Conservation (phyloP, 2,329 filamentous ascomycete species). For the Fusarium sp. region DNA sequence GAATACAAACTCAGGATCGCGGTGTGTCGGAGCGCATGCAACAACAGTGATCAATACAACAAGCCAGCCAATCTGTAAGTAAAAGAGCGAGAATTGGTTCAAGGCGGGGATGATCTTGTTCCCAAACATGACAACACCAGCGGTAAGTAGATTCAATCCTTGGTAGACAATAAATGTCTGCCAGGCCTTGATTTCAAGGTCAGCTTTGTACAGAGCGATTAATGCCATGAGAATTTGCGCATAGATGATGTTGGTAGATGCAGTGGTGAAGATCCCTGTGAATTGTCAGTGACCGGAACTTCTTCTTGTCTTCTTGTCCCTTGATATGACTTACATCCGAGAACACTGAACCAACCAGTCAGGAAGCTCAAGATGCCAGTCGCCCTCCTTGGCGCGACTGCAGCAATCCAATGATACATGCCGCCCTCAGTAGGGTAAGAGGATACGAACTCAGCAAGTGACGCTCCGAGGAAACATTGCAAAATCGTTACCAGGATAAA, state of each 20-base stretch:
- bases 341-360: constrained; percentile 16
- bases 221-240: constrained; percentile 9
- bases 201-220: background rate
- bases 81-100: constrained; percentile 9
- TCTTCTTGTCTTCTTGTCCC: accelerated
- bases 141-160: background rate
- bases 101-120: constrained; percentile 1
- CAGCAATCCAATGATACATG: constrained; percentile 26
- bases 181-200: constrained; percentile 7
- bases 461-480: constrained; percentile 15
- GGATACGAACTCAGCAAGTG: constrained; percentile 7
- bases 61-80: constrained; percentile 2
- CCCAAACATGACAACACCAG: constrained; percentile 5
- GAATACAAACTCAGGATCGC: background rate
- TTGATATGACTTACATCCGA: background rate
- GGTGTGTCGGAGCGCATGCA: constrained; percentile 1
- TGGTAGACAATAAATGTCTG: constrained; percentile 12
- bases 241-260: constrained; percentile 9
- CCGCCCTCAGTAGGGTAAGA: constrained; percentile 16
- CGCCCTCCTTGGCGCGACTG: background rate
- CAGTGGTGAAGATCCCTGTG: constrained; percentile 14
- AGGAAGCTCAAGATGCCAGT: constrained; percentile 10
- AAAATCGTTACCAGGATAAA: background rate
- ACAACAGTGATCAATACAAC: background rate
- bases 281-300: accelerated